These are phyloP conservation scores for Phytophthora sansomeana DNA, from an alignment of 352 stramenopile species.

Conservation along the genomic window DNA sequence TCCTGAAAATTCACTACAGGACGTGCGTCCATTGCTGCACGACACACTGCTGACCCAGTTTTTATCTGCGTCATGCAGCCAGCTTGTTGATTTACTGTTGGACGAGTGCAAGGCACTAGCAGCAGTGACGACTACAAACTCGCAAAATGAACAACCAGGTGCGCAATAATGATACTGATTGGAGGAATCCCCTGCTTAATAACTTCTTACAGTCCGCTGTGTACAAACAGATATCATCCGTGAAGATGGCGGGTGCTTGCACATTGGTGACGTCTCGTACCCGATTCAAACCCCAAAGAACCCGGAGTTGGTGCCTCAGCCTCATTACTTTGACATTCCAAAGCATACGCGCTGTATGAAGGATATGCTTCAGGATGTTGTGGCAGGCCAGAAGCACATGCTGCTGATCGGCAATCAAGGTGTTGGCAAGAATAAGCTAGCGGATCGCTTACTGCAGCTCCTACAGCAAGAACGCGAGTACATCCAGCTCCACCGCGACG, in stretches of 20 bases:
- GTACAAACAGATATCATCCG: slow-evolving; percentile 47
- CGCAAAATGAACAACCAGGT: slow-evolving; percentile 1
- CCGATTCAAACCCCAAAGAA: slow-evolving; percentile 56
- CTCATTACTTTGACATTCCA: slow-evolving; percentile 92
- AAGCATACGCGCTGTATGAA: slow-evolving; percentile 90
- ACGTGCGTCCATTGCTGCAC: slow-evolving; percentile 72
- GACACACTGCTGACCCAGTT: slow-evolving; percentile 85
- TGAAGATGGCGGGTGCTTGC: slow-evolving; percentile 48
- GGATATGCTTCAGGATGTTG: slow-evolving; percentile 87
- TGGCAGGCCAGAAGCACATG: slow-evolving; percentile 90
- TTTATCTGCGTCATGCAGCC: slow-evolving; percentile 58
- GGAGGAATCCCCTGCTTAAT: too few relatives aligned
- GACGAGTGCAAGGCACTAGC: slow-evolving; percentile 53
- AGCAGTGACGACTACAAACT: background rate
- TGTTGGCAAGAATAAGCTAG: slow-evolving; percentile 96
- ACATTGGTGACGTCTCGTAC: slow-evolving; percentile 72
- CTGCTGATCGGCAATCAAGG: slow-evolving; percentile 96
- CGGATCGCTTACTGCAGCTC: slow-evolving; percentile 91
- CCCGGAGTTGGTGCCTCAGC: slow-evolving; percentile 88
- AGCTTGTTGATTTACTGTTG: slow-evolving; percentile 61
- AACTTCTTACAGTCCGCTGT: background rate
- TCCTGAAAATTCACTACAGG: slow-evolving; percentile 62
- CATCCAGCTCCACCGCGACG: slow-evolving; percentile 96
- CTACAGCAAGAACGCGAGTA: slow-evolving; percentile 96
- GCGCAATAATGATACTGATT: background rate